These are phyloP conservation scores for Lentinus tigrinus DNA, from an alignment of 768 basidiomycete genomes.

Conservation along the genomic window DNA sequence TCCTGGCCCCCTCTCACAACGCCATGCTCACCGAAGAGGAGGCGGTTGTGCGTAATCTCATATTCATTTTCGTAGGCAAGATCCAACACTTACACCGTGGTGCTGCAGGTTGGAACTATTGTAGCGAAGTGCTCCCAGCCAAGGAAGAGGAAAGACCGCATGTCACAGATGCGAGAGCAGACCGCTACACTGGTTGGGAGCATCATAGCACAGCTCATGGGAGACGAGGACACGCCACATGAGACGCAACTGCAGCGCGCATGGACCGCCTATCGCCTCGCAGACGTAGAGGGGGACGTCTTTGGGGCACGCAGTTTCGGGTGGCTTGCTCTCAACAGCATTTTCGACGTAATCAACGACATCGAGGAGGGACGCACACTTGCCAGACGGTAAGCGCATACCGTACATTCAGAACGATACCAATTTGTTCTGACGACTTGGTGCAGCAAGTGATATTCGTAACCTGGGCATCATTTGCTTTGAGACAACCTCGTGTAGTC, in stretches of 20 bases:
- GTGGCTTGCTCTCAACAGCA: constrained; percentile 54
- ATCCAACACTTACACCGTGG: too few relatives aligned
- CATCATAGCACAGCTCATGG: constrained; percentile 47
- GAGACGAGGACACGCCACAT: constrained; percentile 41
- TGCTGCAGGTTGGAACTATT: constrained; percentile 52
- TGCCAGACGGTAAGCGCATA: background rate
- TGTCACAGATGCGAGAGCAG: constrained; percentile 54
- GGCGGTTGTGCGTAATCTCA: constrained; percentile 33
- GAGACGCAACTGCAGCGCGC: constrained; percentile 44
- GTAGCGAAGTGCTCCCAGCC: constrained; percentile 59
- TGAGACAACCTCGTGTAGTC: background rate
- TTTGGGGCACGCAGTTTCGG: constrained; percentile 65
- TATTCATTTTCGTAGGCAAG: background rate
- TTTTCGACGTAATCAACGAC: constrained; percentile 50
- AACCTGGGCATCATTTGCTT: too few relatives aligned
- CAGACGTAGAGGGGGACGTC: constrained; percentile 30
- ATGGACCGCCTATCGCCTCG: constrained; percentile 57
- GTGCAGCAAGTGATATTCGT: background rate
- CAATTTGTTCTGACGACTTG: background rate
- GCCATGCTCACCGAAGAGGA: constrained; percentile 60
- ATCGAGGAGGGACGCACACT: constrained; percentile 36
- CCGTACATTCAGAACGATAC: background rate
- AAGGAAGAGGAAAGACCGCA: constrained; percentile 49
- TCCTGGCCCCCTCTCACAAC: constrained; percentile 40
- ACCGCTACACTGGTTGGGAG: constrained; percentile 50